Conservation (phyloP, 805 yeast genomes). For the Yamadazyma endophytica region DNA sequence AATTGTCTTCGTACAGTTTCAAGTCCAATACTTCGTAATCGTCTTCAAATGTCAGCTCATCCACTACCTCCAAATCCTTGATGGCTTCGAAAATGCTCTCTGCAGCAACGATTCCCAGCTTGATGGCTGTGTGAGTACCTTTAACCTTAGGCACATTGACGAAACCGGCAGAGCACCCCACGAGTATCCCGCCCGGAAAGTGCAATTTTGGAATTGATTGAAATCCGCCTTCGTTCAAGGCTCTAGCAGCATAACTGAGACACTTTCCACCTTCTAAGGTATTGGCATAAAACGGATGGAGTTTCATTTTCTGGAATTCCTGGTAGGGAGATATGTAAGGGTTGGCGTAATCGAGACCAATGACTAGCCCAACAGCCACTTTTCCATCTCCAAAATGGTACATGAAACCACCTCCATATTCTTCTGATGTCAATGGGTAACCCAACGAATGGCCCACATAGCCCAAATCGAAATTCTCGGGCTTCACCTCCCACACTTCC, state of each 20-base stretch:
- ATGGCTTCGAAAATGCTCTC: slow-evolving; percentile 59
- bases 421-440: slow-evolving; percentile 67
- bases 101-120: slow-evolving; percentile 93
- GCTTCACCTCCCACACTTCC: slow-evolving; percentile 94
- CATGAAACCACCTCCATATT: slow-evolving; percentile 94
- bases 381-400: slow-evolving; percentile 94
- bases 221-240: slow-evolving; percentile 93
- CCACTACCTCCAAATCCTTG: slow-evolving; percentile 43
- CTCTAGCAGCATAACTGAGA: slow-evolving; percentile 91
- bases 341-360: slow-evolving; percentile 90
- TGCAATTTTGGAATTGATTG: slow-evolving; percentile 87
- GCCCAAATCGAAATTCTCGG: slow-evolving; percentile 77
- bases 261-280: slow-evolving; percentile 87
- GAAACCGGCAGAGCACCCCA: slow-evolving; percentile 96
- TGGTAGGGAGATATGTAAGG: slow-evolving; percentile 95
- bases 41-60: slow-evolving; percentile 37
- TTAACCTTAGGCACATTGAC: slow-evolving; percentile 96
- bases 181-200: slow-evolving; percentile 95
- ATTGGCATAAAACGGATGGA: slow-evolving; percentile 75
- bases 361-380: slow-evolving; percentile 89
- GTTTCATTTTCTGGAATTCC: slow-evolving; percentile 93
- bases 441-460: slow-evolving; percentile 86
- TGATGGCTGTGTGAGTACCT: slow-evolving; percentile 97
- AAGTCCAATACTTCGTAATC: slow-evolving; percentile 38
- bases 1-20: slow-evolving; percentile 55